phyloP scores from a whole-genome alignment of 2,329 filamentous ascomycete genomes.

The Beauveria brongniartii region DNA sequence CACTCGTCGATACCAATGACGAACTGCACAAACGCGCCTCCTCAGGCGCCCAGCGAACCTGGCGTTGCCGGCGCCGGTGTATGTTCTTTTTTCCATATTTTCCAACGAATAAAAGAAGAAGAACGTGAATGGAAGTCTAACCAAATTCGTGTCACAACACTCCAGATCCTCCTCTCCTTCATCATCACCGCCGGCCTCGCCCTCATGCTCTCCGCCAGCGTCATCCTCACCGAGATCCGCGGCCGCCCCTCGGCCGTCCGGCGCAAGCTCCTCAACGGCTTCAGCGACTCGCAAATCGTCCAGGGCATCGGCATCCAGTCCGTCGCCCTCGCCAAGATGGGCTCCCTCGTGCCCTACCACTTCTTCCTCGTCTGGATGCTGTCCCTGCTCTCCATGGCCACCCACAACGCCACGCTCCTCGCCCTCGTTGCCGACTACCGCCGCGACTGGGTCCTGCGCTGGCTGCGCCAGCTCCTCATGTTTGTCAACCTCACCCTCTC shows the following conservation, averaged over 20 bases:
- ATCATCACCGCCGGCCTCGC: conserved; percentile 55
- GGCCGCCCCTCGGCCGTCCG: conserved; percentile 43
- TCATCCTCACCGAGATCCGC: conserved; percentile 47
- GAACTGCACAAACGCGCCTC: background rate
- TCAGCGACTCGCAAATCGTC: conserved; percentile 61
- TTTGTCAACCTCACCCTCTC: conserved; percentile 54
- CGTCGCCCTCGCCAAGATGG: conserved; percentile 52
- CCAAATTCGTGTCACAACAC: too few species aligned
- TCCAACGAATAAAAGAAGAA: background rate
- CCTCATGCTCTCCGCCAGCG: conserved; percentile 44
- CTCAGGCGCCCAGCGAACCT: conserved; percentile 36
- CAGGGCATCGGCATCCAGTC: conserved; percentile 61
- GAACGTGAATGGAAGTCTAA: background rate
- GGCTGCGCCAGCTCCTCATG: conserved; percentile 59
- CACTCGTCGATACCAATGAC: background rate
- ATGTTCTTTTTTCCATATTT: conserved; percentile 20
- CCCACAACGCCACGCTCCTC: conserved; percentile 57
- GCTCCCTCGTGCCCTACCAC: conserved; percentile 55
- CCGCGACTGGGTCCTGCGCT: conserved; percentile 57
- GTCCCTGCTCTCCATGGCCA: conserved; percentile 54
- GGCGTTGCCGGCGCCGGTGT: conserved; percentile 51
- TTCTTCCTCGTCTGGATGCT: conserved; percentile 67
- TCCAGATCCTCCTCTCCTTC: conserved; percentile 56
- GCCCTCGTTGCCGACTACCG: conserved; percentile 58
- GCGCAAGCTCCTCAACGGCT: conserved; percentile 56